Evolutionary conservation across 2,329 filamentous ascomycete genomes (phyloP).

Genomic region (Passalora sequoiae): DNA sequence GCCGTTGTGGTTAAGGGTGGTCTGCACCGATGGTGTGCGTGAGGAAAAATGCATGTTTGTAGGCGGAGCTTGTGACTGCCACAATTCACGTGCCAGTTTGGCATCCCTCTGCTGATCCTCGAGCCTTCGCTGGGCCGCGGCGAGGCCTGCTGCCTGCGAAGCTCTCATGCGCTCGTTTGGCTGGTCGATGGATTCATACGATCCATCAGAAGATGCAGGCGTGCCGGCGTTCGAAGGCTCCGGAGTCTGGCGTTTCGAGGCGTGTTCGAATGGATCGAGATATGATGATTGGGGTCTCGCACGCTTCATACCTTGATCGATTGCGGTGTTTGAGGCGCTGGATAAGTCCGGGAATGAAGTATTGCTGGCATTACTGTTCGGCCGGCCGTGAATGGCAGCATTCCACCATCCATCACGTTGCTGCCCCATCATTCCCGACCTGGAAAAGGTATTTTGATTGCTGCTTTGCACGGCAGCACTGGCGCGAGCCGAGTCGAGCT

Average conservation of each 20-base stretch:
- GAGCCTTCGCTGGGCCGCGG: conserved; percentile 10
- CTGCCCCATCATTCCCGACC: neutral
- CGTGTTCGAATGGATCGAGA: conserved; percentile 19
- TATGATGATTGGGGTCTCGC: conserved; percentile 13
- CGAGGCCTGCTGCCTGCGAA: conserved; percentile 15
- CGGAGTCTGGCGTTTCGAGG: conserved; percentile 28
- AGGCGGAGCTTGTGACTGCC: conserved; percentile 14
- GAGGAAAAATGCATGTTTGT: conserved; percentile 19
- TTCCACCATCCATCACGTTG: neutral
- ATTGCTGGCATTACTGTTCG: neutral
- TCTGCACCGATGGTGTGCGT: conserved; percentile 26
- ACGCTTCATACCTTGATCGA: conserved; percentile 20
- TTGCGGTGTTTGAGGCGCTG: neutral
- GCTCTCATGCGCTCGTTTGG: conserved; percentile 9
- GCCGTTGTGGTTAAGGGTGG: conserved; percentile 28
- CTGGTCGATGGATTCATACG: conserved; percentile 20
- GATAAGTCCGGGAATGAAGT: neutral
- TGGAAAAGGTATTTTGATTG: neutral
- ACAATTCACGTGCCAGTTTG: conserved; percentile 26
- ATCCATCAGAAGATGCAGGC: conserved; percentile 25
- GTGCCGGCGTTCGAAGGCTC: conserved; percentile 26
- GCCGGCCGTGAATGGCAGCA: neutral
- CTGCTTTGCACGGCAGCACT: neutral
- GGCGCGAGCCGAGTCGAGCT: neutral
- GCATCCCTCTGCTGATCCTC: conserved; percentile 24